Evolutionary conservation across 2,329 filamentous ascomycete species (phyloP), one percentile per base, ranked within the genome.

Genomic region (Apiospora marii): DNA sequence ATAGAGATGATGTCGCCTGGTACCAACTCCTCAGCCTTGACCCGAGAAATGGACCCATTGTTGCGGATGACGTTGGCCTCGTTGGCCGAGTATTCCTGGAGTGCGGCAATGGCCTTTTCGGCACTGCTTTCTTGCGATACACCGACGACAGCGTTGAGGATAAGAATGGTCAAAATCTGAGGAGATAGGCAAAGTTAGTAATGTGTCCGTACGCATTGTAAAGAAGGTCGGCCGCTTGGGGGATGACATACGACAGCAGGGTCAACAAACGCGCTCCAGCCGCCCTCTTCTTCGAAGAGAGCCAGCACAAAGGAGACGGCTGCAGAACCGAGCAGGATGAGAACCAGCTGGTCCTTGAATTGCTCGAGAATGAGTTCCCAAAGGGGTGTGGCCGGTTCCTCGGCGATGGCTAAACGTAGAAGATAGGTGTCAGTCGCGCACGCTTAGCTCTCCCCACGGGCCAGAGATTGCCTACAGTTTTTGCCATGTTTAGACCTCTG

Each of bases 31-130:
- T 99, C 96, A n/a, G 96, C 96, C 87, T 96, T 97, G 85, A 99
- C 86, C 77, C 93, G 91, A 76, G 92, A 90, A 74, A 96, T 87
- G 78, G 92, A 90, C 69, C 96, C 95, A 78, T 85, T 84, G 85
- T 96, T 92, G 79, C 96, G 93, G 73, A 98, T 83, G 70, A 97
- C 96, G 81, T 96, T 99, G 78, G 96, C 96, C 84, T 98, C 94
- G 84, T 98, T 99, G 80, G 96, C 96, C 43, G 96, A 98, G 86
- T 99, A 99, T 89, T 99, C 96, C 85, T 99, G 96, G 72, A 99
- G 90, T 64, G 96, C 96, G 37, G 96, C 95, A 82, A 99, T 99
- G 70, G 96, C 96, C 86, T 98, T 98, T 84, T 99, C 96, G 76
- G 96, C 96, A 81, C 95, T 98, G 84, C 94, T 98, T 87, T 99